phyloP scores from a whole-genome alignment of 805 yeast genomes.

The Torulaspora indica region DNA sequence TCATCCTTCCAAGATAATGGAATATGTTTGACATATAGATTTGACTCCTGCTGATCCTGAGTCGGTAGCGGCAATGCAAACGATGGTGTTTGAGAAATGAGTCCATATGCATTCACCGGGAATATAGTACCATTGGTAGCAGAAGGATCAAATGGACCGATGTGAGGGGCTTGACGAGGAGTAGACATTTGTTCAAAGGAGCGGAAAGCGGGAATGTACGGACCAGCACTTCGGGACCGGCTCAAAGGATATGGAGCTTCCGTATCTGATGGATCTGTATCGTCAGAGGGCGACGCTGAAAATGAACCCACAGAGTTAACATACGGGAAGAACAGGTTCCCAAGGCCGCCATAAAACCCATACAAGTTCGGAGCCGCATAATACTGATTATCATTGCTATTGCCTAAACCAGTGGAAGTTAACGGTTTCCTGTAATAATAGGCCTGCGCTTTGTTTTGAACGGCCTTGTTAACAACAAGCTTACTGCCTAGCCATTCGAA shows the following conservation, averaged over 20 bases:
- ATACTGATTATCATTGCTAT: conserved; percentile 1
- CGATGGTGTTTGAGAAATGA: conserved; percentile 7
- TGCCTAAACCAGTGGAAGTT: not conserved
- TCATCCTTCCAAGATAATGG: conserved; percentile 53
- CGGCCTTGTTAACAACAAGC: conserved; percentile 38
- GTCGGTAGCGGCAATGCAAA: conserved; percentile 33
- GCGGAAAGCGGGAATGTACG: conserved; percentile 5
- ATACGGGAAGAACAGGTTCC: conserved; percentile 6
- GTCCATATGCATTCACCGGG: conserved; percentile 8
- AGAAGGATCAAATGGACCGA: conserved; percentile 6
- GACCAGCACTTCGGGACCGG: conserved; percentile 5
- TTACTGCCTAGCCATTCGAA: conserved; percentile 35
- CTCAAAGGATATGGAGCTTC: conserved; percentile 2
- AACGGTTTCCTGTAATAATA: conserved; percentile 4
- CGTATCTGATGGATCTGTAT: conserved; percentile 1
- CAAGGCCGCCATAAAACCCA: conserved; percentile 7
- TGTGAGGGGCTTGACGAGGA: conserved; percentile 5
- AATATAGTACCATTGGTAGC: conserved; percentile 4
- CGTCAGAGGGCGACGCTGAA: not conserved
- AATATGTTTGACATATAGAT: conserved; percentile 64
- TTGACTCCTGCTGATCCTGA: conserved; percentile 58
- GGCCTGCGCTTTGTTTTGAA: conserved; percentile 30
- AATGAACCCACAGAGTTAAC: conserved; percentile 3
- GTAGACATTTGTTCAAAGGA: conserved; percentile 12
- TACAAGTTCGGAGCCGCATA: not conserved